These are phyloP conservation scores for Pichiaceae sp. DNA, from an alignment of 1,139 yeast genomes.

Conservation along the genomic window DNA sequence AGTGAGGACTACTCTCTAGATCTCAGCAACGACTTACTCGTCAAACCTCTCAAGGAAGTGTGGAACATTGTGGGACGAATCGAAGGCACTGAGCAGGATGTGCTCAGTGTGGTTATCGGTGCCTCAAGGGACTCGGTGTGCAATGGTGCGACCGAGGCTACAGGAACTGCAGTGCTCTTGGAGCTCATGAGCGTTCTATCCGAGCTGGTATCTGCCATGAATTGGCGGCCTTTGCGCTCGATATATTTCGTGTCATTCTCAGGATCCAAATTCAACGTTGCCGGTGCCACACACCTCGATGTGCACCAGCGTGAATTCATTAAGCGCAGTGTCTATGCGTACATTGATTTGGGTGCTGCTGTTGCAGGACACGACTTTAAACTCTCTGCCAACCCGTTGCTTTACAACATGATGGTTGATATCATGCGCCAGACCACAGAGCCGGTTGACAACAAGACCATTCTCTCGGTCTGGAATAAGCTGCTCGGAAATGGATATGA, in stretches of 20 bases:
- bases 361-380: slow-evolving; percentile 54
- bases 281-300: slow-evolving; percentile 79
- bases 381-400: slow-evolving; percentile 60
- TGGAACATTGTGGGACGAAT: slow-evolving; percentile 79
- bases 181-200: slow-evolving; percentile 68
- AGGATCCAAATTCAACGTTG: slow-evolving; percentile 72
- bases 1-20: slow-evolving; percentile 22
- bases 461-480: slow-evolving; percentile 15
- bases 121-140: slow-evolving; percentile 78
- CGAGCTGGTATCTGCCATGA: slow-evolving; percentile 51
- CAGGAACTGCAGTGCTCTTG: slow-evolving; percentile 69
- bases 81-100: slow-evolving; percentile 73
- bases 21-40: slow-evolving; percentile 37
- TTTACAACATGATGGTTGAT: slow-evolving; percentile 37
- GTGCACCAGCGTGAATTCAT: slow-evolving; percentile 48
- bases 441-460: slow-evolving; percentile 29
- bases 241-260: slow-evolving; percentile 84
- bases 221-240: slow-evolving; percentile 81
- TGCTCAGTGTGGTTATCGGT: slow-evolving; percentile 69
- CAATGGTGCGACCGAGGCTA: slow-evolving; percentile 66
- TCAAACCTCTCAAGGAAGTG: slow-evolving; percentile 54
- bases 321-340: slow-evolving; percentile 56
- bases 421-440: slow-evolving; percentile 33
- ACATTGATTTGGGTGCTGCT: slow-evolving; percentile 71
- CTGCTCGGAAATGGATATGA: slow-evolving; percentile 5